A percentile compares a stretch with the other conserved stretches of the same genome.
Evolutionary conservation across 257 asterid genomes (phyloP).

Genomic region (Paulownia fortunei): DNA sequence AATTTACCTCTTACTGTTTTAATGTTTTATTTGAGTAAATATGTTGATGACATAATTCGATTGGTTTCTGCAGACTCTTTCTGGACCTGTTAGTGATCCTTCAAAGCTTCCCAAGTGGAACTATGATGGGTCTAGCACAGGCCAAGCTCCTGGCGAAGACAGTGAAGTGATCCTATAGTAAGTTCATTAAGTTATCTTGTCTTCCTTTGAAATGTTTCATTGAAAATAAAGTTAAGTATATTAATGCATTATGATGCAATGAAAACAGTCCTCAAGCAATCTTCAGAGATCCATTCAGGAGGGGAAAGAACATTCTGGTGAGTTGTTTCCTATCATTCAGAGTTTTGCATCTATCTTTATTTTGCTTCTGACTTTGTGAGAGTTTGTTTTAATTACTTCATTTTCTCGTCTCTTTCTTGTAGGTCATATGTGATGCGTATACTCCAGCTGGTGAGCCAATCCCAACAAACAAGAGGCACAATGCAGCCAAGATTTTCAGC

Average conservation of each 20-base stretch:
- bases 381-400: slow-evolving; percentile 3
- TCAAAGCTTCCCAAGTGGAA: slow-evolving; percentile 89
- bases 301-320: slow-evolving; percentile 80
- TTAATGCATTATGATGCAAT: slow-evolving; percentile 16
- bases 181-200: slow-evolving; percentile 21
- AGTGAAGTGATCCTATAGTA: slow-evolving; percentile 94
- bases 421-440: slow-evolving; percentile 89
- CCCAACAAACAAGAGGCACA: slow-evolving; percentile 79
- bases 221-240: neutral
- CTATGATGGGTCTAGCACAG: slow-evolving; percentile 92
- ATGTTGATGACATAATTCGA: neutral
- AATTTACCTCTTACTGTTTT: neutral
- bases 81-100: slow-evolving; percentile 68
- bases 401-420: neutral
- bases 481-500: slow-evolving; percentile 78
- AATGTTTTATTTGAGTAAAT: neutral
- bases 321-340: slow-evolving; percentile 15
- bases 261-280: slow-evolving; percentile 82
- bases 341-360: neutral
- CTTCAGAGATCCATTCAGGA: slow-evolving; percentile 86
- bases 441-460: slow-evolving; percentile 91
- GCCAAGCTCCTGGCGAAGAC: slow-evolving; percentile 92
- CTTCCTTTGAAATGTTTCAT: neutral
- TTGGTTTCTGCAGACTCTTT: slow-evolving; percentile 58
- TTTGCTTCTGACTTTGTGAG: neutral